These are phyloP conservation scores for Corymbia calophylla DNA, from an alignment of 441 rosid species.

Conservation along the genomic window DNA sequence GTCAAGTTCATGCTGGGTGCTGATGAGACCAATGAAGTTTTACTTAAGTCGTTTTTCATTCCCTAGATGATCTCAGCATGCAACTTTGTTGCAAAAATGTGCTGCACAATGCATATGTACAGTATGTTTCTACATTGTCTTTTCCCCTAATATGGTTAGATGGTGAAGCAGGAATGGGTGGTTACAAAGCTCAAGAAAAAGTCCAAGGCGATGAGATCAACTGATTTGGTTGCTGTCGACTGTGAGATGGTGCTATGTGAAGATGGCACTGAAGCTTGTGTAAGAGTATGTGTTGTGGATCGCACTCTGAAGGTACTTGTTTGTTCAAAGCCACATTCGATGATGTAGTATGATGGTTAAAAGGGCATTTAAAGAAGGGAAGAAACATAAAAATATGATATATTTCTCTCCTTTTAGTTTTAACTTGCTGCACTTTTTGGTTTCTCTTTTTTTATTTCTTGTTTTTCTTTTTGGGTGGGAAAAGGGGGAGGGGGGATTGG, in stretches of 20 bases:
- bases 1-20: not conserved
- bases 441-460: no score
- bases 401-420: not conserved
- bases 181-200: slow-evolving; percentile 37
- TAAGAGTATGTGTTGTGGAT: slow-evolving; percentile 71
- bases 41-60: not conserved
- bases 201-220: slow-evolving; percentile 35
- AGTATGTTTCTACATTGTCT: not conserved
- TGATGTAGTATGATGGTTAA: not conserved
- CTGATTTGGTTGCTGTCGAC: slow-evolving; percentile 60
- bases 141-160: not conserved
- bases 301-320: slow-evolving; percentile 55
- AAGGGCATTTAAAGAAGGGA: not conserved
- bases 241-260: slow-evolving; percentile 98
- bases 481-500: not conserved
- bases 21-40: not conserved
- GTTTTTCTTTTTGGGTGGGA: not conserved
- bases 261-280: slow-evolving; percentile 89
- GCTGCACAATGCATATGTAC: not conserved
- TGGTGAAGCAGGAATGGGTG: slow-evolving; percentile 60
- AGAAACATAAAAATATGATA: not conserved
- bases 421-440: not conserved
- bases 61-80: not conserved
- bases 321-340: not conserved
- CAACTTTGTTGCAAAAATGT: not conserved